Evolutionary conservation across 192 early-diverging fungal genomes (phyloP), one percentile per base, ranked within the genome.

Genomic region (Podila horticola): DNA sequence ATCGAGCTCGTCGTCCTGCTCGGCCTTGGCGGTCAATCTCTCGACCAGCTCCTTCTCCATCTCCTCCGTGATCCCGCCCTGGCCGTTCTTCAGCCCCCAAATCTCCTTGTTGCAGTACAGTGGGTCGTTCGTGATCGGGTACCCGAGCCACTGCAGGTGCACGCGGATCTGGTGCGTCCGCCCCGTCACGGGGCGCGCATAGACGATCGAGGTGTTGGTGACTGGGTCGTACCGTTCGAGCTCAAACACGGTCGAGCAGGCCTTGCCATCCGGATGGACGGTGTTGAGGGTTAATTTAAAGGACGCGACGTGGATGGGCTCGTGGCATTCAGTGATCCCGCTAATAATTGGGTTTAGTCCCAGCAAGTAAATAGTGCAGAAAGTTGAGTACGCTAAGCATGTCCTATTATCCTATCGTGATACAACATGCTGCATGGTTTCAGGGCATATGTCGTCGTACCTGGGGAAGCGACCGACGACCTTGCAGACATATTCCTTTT

Each of bases 161-260:
- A 99, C 97, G 36, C 98, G 91, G 69, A 99, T 98, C 84, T 99
- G 98, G 67, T 99, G 98, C 15, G 97, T 98, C 33, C 98, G 85
- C 2, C 98, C 98, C 0, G 97, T 98, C 20, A 94, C 74, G 2
- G 98, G 98, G 52, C 89, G 83, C 68, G 94, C 94, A 67, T 88
- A 82, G 12, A 98, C 93, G 5, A 97, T 87, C 38, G 93, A 95
- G 10, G 77, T 81, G 13, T 92, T 84, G 3, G 67, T 59, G 0
- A 52, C 49, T 4, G 91, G 89, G 72, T 95, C 94, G 65, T 85
- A 89, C 29, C 71, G 74, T 8, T 94, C 72, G 11, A 87, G 75
- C 36, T 89, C 83, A 82, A 99, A 99, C 55, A 90, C 82, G 0
- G 98, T 98, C 17, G 83, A 82, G 51, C 92, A 96, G 5, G 92